Evolutionary conservation across 179 eudicot species (phyloP), one percentile per base, ranked within the genome.

Genomic region (Camellia oleifera): DNA sequence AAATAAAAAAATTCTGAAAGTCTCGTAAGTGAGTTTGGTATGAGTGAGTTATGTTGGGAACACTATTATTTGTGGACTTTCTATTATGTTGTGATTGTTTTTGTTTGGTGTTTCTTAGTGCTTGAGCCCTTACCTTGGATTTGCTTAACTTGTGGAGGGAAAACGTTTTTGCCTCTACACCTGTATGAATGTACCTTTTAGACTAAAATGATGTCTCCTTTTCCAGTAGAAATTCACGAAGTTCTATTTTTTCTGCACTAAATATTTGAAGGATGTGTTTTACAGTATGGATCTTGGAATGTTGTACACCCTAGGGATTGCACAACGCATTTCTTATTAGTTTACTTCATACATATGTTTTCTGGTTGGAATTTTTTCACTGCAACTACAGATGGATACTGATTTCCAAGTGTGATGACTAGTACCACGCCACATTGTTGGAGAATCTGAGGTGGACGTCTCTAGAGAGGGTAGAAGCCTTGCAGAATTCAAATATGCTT

Each of bases 371-470:
- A 32, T 14, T 66, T 71, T 57, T 57, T 50, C 7, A 14, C 20
- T 62, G 61, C 62, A 13, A 32, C 26, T 72, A 50, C n/a, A 11
- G 18, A 61, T 58, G 63, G 65, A 73, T 80, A 42, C 52, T 82
- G 46, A 69, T 44, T 45, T 80, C 52, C 57, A 54, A 52, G 67
- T 75, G 82, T 87, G 58, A 56, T 83, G 75, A 32, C 42, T 86
- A 93, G 98, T 92, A 72, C 97, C 95, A 58, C 88, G 75, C 65
- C 82, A 91, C 84, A 77, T 92, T 70, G 93, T 93, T 76, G 89
- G 97, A 48, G 86, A 92, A 89, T 88, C 93, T 58, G 95, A 93
- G 87, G 85, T 87, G 72, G 92, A 88, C 85, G 97, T 93, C 77
- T 86, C 93, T 46, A 90, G 87, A 82, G 89, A 92, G 81, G 97